These are phyloP conservation scores for Arxiozyma slooffiae DNA, from an alignment of 1,139 yeast genomes.

Conservation along the genomic window DNA sequence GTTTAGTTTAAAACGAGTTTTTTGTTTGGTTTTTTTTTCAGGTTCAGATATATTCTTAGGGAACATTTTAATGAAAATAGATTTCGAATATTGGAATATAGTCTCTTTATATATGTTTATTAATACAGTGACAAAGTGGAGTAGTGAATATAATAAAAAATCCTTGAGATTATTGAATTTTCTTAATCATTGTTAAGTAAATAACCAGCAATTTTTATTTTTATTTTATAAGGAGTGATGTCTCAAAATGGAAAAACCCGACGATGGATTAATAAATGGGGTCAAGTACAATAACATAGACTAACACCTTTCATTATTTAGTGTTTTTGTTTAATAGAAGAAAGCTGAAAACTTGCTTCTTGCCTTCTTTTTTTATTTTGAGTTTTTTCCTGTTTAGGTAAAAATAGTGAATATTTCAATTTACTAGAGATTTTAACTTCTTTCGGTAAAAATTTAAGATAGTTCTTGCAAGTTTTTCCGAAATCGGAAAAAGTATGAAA, in stretches of 20 bases:
- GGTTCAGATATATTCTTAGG: too few relatives aligned
- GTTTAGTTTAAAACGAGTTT: background rate
- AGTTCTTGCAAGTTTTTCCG: background rate
- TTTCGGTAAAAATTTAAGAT: background rate
- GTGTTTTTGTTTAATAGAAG: background rate
- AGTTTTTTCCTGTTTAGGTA: background rate
- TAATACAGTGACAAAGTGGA: too few relatives aligned
- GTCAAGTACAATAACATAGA: background rate
- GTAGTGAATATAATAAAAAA: too few relatives aligned
- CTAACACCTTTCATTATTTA: background rate
- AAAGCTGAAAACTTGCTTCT: background rate
- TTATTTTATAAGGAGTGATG: too few relatives aligned
- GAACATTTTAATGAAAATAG: too few relatives aligned
- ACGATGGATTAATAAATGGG: background rate
- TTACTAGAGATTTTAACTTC: background rate
- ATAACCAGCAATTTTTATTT: too few relatives aligned
- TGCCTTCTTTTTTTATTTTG: background rate
- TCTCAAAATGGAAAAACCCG: too few relatives aligned
- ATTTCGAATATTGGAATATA: too few relatives aligned
- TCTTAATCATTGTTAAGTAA: too few relatives aligned
- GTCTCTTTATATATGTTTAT: too few relatives aligned
- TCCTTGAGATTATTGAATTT: too few relatives aligned
- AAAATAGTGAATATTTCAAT: background rate
- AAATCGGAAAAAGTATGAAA: background rate
- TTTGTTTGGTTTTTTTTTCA: conserved; percentile 1